Evolutionary conservation across 345 rosid genomes (phyloP).

Genomic region (Orychophragmus violaceus): DNA sequence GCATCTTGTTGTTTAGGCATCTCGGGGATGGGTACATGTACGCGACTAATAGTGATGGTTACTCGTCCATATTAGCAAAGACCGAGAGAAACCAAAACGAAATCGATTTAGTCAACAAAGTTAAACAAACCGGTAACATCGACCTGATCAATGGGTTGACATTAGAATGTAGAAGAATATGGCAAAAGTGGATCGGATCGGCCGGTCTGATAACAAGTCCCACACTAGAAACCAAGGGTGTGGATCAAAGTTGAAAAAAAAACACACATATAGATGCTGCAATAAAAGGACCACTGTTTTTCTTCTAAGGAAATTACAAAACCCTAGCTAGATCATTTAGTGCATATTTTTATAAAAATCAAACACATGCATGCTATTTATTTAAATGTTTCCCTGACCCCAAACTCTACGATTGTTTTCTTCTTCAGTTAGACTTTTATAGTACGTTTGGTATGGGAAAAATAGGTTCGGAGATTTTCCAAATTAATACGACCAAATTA

Average conservation of each 20-base stretch:
- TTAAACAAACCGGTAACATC: slow-evolving; percentile 25
- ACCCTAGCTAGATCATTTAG: slow-evolving; percentile 14
- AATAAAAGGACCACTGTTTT: slow-evolving; percentile 23
- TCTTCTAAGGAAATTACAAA: slow-evolving; percentile 16
- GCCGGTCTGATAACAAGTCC: slow-evolving; percentile 23
- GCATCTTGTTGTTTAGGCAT: slow-evolving; percentile 26
- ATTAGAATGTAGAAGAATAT: slow-evolving; percentile 29
- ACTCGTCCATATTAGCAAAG: slow-evolving; percentile 8
- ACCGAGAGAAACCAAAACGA: slow-evolving; percentile 1
- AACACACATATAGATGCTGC: slow-evolving; percentile 15
- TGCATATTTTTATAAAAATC: slow-evolving; percentile 8
- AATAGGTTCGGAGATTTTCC: neutral
- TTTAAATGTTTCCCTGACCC: neutral
- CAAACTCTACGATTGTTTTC: slow-evolving; percentile 5
- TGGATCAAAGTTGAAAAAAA: slow-evolving; percentile 32
- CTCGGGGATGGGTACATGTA: slow-evolving; percentile 21
- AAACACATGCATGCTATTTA: neutral
- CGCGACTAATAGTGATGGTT: slow-evolving; percentile 23
- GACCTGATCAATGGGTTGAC: slow-evolving; percentile 30
- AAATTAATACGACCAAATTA: neutral
- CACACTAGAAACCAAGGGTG: slow-evolving; percentile 32
- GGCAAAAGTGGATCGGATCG: slow-evolving; percentile 22
- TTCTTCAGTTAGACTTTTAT: slow-evolving; percentile 7
- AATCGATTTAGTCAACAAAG: slow-evolving; percentile 17
- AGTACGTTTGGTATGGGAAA: neutral